Evolutionary conservation across 176 grass and related monocot species (phyloP).

Genomic region (Aegilops bicornis): DNA sequence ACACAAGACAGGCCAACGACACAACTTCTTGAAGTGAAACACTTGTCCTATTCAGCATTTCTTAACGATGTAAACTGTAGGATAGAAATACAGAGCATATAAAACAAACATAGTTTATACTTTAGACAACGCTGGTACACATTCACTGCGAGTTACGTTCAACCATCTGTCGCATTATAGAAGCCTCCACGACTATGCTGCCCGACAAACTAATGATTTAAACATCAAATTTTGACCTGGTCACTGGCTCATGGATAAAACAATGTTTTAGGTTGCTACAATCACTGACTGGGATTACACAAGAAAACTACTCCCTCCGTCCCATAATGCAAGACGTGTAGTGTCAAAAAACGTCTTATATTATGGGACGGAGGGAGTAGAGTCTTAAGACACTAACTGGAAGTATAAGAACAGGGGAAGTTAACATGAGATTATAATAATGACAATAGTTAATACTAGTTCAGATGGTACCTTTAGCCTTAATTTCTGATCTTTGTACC

Average conservation of each 20-base stretch:
- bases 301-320: background rate
- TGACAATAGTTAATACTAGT: constrained; percentile 7
- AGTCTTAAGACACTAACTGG: constrained; percentile 7
- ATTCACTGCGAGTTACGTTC: background rate
- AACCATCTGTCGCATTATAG: background rate
- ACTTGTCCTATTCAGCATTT: constrained; percentile 5
- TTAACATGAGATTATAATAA: constrained; percentile 1
- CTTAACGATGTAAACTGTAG: background rate
- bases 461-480: constrained; percentile 68
- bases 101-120: constrained; percentile 2
- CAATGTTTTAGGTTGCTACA: constrained; percentile 13
- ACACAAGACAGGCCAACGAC: constrained; percentile 23
- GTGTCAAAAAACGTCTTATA: too few species aligned
- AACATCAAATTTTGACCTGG: constrained; percentile 1
- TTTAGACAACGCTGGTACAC: background rate
- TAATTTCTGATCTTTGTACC: constrained; percentile 94
- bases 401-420: background rate
- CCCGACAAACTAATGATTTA: constrained; percentile 21
- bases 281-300: background rate
- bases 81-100: constrained; percentile 1
- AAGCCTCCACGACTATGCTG: background rate
- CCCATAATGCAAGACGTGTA: too few species aligned
- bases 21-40: background rate
- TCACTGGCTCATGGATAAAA: background rate
- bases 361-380: background rate